Conservation (phyloP, 345 rosid genomes). For the Acer negundo region DNA sequence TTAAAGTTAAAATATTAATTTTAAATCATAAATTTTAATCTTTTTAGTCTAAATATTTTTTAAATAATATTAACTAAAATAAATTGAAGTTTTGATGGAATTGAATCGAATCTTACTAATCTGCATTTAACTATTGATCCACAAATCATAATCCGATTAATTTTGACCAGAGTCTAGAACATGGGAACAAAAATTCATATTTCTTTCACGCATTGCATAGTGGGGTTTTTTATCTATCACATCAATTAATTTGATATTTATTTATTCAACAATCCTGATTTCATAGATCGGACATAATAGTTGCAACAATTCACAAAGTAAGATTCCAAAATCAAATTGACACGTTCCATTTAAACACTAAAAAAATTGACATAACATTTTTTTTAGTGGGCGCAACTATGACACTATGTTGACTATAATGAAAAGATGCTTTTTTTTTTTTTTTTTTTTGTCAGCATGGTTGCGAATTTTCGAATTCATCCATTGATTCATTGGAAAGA, state of each 20-base stretch:
- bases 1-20: no score
- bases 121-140: neutral
- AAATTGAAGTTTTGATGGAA: no score
- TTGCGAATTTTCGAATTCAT: no score
- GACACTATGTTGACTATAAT: neutral
- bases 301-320: neutral
- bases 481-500: no score
- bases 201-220: no score
- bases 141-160: no score
- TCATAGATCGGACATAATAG: neutral
- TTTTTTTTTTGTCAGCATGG: no score
- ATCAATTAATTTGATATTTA: neutral
- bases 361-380: neutral
- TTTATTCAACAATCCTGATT: neutral
- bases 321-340: neutral
- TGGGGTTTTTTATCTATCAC: neutral
- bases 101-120: no score
- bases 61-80: no score
- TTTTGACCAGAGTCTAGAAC: neutral
- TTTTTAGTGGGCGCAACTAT: neutral
- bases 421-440: neutral
- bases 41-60: no score
- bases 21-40: no score
- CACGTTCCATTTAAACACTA: neutral
- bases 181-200: no score